Evolutionary conservation across 208 protist genomes (phyloP).

Genomic region (Trypanosoma theileri): DNA sequence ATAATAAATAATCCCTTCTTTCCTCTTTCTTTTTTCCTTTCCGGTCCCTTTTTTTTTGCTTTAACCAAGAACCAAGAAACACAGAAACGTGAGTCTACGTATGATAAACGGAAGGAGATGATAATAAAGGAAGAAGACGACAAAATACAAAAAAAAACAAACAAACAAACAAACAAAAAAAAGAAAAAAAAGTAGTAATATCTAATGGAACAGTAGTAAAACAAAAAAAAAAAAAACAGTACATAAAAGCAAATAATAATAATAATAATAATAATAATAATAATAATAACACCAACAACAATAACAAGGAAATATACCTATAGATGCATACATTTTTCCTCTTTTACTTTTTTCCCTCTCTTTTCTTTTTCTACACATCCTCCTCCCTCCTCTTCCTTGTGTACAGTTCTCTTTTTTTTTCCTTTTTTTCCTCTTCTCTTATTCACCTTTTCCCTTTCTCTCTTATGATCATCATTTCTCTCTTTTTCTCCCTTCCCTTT

Average conservation of each 20-base stretch:
- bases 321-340: too few relatives aligned
- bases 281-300: too few relatives aligned
- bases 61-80: too few relatives aligned
- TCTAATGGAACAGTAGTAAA: too few relatives aligned
- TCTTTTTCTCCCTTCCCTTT: neutral
- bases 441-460: neutral
- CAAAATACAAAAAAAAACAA: too few relatives aligned
- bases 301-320: too few relatives aligned
- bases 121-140: neutral
- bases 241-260: too few relatives aligned
- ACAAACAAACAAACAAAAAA: conserved; percentile 6
- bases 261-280: too few relatives aligned
- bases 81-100: too few relatives aligned
- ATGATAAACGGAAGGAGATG: neutral
- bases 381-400: neutral
- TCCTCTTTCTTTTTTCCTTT: conserved; percentile 9
- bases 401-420: neutral
- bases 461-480: conserved; percentile 7
- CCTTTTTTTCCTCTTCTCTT: neutral
- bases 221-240: too few relatives aligned
- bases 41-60: neutral
- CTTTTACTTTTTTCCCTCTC: too few relatives aligned
- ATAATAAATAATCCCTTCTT: conserved; percentile 6
- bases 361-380: neutral
- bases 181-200: neutral